phyloP scores from a whole-genome alignment of 2,329 filamentous ascomycete species.

The Xylariaceae sp. region DNA sequence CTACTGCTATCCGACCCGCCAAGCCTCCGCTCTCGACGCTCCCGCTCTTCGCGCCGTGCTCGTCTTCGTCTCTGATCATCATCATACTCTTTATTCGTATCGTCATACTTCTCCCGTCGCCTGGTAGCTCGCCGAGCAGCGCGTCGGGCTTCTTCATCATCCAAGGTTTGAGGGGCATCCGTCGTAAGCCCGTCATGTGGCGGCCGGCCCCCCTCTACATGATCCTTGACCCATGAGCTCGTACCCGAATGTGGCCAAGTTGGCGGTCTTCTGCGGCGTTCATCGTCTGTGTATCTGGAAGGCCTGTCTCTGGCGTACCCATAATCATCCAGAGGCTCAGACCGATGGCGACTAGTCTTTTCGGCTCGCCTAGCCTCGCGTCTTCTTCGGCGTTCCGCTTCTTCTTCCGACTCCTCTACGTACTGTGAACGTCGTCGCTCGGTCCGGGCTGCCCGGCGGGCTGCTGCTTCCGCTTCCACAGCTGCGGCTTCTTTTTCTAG shows the following conservation, averaged over 20 bases:
- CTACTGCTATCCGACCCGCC: constrained; percentile 31
- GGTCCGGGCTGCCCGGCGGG: constrained; percentile 40
- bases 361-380: constrained; percentile 47
- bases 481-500: constrained; percentile 40
- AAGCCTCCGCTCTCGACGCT: constrained; percentile 32
- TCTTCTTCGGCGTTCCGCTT: constrained; percentile 48
- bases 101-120: constrained; percentile 41
- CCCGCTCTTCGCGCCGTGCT: constrained; percentile 40
- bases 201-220: constrained; percentile 56
- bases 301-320: constrained; percentile 38
- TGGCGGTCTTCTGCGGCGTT: constrained; percentile 28
- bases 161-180: constrained; percentile 35
- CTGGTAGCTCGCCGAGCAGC: constrained; percentile 45
- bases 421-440: constrained; percentile 46
- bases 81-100: not conserved
- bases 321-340: constrained; percentile 40
- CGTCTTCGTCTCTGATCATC: constrained; percentile 41
- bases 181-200: constrained; percentile 38
- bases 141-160: constrained; percentile 46
- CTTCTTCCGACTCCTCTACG: constrained; percentile 42
- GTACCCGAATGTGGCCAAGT: constrained; percentile 60
- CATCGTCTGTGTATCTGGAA: constrained; percentile 34
- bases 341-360: constrained; percentile 38
- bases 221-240: constrained; percentile 61
- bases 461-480: constrained; percentile 42